Base-by-base conservation (phyloP, 164 flowering plant species). In the Magnolia sinica region DNA sequence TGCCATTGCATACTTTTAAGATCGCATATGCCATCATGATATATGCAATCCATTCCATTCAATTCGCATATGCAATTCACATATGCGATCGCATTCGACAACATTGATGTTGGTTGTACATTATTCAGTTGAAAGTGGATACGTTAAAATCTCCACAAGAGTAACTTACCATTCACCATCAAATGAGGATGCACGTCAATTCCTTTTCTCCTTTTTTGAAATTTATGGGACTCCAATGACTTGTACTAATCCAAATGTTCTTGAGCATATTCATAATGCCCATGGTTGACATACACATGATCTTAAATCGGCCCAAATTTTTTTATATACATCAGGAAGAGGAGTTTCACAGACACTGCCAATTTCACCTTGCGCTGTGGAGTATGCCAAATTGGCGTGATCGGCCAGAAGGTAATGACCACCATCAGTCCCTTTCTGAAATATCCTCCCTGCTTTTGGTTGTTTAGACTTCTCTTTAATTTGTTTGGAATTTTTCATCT, bases 311-410 rank as follows among this genome's bases (percentile, higher is more conserved):
- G 45, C 9, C 64, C 72, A 49, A 14, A 6, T 72, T 77, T 76
- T 70, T 70, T 16, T 64, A 49, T 45, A 23, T 29, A 31, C 72
- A 20, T 70, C 82, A 95, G 99, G 88, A 91, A 87, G 82, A 83
- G 95, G 84, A 89, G 83, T 24, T 96, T 72, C 70, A 94, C 99
- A 0, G 96, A 94, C 82, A 94, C 99, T 22, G 84, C 91, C 69
- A 94, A 89, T 86, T 96, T 96, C 88, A 94, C 96, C 24, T 74
- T 96, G 87, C 95, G 99, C 8, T 96, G 99, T 75, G 98, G 94
- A 11, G 96, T 92, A 18, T 96, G 99, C 88, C 99, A 94, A 84
- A 89, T 87, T 50, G 99, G 99, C 73, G 88, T 92, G 31, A 76
- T 88, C 2, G 99, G 99, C 59, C 96, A 96, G 82, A 91, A 91